Evolutionary conservation across 1,284 basidiomycete genomes (phyloP).

Genomic region (Rugosomyces carneus): DNA sequence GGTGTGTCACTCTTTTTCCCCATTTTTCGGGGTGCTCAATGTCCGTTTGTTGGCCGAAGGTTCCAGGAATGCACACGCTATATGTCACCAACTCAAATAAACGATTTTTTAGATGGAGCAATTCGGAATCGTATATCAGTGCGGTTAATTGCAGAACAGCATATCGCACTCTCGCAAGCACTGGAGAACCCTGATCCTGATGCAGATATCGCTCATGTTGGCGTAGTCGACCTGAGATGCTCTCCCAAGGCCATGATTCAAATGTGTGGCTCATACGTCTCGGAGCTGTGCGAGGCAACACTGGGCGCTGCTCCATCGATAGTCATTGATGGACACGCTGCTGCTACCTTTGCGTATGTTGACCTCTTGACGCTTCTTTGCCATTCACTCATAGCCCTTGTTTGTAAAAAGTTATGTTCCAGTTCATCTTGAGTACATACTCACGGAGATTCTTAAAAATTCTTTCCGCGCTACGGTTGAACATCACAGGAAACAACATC

Average conservation of each 20-base stretch:
- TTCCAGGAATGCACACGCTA: constrained; percentile 85
- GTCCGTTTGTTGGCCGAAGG: constrained; percentile 30
- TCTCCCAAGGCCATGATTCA: constrained; percentile 66
- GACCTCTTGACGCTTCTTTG: not conserved
- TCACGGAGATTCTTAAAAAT: constrained; percentile 86
- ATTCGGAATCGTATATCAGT: constrained; percentile 86
- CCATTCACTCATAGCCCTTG: constrained; percentile 13
- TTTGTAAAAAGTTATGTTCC: constrained; percentile 64
- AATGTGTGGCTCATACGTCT: constrained; percentile 78
- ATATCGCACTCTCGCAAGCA: constrained; percentile 75
- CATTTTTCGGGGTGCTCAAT: constrained; percentile 2
- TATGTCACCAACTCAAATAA: constrained; percentile 73
- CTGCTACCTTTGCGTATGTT: constrained; percentile 74
- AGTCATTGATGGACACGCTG: constrained; percentile 60
- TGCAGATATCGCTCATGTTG: constrained; percentile 37
- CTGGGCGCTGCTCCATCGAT: constrained; percentile 68
- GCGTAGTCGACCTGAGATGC: constrained; percentile 65
- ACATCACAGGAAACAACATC: constrained; percentile 44
- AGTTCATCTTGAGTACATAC: constrained; percentile 84
- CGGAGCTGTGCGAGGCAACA: constrained; percentile 82
- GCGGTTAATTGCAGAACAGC: constrained; percentile 88
- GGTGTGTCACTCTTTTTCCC: constrained; percentile 40
- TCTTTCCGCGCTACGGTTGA: constrained; percentile 89
- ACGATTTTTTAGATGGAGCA: constrained; percentile 76
- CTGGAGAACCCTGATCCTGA: constrained; percentile 36